Evolutionary conservation across 306 rosid species (phyloP), one percentile per base, ranked within the genome.

Genomic region (Rosa multiflora): DNA sequence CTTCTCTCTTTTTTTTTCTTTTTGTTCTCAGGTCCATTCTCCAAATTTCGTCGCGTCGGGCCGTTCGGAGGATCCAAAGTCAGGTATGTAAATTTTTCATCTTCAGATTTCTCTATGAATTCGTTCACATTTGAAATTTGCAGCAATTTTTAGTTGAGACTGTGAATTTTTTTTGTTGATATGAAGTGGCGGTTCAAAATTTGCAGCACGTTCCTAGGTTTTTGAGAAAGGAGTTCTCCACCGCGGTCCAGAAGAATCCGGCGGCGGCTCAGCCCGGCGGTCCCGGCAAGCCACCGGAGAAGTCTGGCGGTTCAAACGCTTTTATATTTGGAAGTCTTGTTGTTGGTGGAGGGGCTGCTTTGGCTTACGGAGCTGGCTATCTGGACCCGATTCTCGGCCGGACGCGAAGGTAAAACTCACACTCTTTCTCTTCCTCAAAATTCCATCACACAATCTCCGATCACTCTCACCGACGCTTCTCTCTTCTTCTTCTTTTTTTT

Each of bases 341-440:
- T 82, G 42, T 91, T 70, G 89, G 98, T 55, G 91, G 90, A 79
- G 93, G 92, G 58, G 82, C 90, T 83, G 61, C 88, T 46, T 89
- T 88, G 46, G 92, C 94, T 69, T 92, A 91, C 83, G 90, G 87
- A 74, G 78, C 89, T 47, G 98, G 99, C 71, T 89, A 78, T 84
- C 74, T 93, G 53, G 91, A 90, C 78, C 83, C 85, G 70, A 80
- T 88, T 83, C 69, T 89, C 47, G 83, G 90, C 66, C 4, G 61
- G 78, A 84, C n/a, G n/a, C n/a, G n/a, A n/a, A n/a, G n/a, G n/a
- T n/a, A n/a, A n/a, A 32, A 35, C 26, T 67, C 72, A 17, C 46
- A 40, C 72, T 32, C 70, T 14, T 61, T 17, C 67, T 63, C 66
- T 29, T 47, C 43, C 6, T 70, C 59, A 6, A 15, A 26, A 4